Conservation (phyloP, 2,329 filamentous ascomycete species). For the Penicillium sp. region DNA sequence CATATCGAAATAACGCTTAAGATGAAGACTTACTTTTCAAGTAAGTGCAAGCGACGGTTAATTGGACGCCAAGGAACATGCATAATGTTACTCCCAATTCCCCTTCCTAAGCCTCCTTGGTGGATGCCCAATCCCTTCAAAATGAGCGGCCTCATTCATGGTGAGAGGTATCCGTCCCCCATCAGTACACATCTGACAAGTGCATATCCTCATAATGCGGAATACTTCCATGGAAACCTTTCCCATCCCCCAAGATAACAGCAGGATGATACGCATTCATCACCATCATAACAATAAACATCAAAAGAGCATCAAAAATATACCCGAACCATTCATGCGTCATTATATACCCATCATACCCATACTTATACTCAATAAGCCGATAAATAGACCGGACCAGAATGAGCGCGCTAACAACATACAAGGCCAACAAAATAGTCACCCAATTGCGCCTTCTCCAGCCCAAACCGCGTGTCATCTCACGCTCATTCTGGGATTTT, state of each 20-base stretch:
- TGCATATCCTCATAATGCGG: constrained; percentile 7
- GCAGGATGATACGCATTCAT: constrained; percentile 23
- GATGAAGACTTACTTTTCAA: too few species aligned
- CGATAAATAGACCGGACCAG: constrained; percentile 28
- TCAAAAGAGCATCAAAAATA: constrained; percentile 28
- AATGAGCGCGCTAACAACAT: constrained; percentile 22
- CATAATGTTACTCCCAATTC: too few species aligned
- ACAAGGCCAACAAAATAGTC: constrained; percentile 17
- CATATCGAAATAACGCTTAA: neutral
- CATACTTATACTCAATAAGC: constrained; percentile 28
- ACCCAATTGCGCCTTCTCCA: constrained; percentile 20
- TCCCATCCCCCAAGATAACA: constrained; percentile 18
- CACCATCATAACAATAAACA: constrained; percentile 24
- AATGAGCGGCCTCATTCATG: too few species aligned
- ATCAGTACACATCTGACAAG: neutral
- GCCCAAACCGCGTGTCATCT: constrained; percentile 5
- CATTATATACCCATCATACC: constrained; percentile 26
- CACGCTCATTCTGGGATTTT: constrained; percentile 11
- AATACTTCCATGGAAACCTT: neutral
- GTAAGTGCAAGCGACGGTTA: too few species aligned
- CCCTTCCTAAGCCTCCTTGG: too few species aligned
- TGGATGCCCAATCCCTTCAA: too few species aligned
- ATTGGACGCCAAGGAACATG: too few species aligned
- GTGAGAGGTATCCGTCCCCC: too few species aligned
- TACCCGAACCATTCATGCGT: constrained; percentile 28